Evolutionary conservation across 2,329 filamentous ascomycete genomes (phyloP).

Genomic region (Venturia oleaginea): DNA sequence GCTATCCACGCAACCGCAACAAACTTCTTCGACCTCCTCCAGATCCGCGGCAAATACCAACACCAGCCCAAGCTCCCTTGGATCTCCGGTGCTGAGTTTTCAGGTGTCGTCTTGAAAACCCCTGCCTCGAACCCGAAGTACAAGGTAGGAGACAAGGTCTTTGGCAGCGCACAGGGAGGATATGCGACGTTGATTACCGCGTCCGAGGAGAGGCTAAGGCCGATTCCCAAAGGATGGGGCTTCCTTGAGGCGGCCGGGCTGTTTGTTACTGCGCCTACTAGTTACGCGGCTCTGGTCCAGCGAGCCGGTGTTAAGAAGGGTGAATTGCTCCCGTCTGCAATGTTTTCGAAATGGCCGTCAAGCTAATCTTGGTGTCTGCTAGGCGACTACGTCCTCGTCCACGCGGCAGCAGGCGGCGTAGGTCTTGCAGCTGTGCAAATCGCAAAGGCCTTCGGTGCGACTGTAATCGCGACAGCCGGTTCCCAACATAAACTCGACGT

Average conservation of each 20-base stretch:
- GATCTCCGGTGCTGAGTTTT: conserved; percentile 80
- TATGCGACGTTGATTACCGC: conserved; percentile 71
- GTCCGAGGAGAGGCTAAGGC: conserved; percentile 56
- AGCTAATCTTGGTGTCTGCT: background rate
- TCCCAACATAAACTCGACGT: conserved; percentile 71
- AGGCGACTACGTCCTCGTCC: conserved; percentile 81
- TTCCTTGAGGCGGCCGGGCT: conserved; percentile 79
- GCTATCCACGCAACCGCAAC: conserved; percentile 77
- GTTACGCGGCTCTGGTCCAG: conserved; percentile 72
- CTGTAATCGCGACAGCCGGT: conserved; percentile 85
- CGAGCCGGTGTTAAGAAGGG: conserved; percentile 62
- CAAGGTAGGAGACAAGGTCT: conserved; percentile 72
- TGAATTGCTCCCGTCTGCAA: conserved; percentile 15
- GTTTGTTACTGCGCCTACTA: conserved; percentile 87
- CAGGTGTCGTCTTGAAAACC: conserved; percentile 62
- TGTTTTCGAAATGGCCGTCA: background rate
- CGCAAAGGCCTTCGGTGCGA: conserved; percentile 84
- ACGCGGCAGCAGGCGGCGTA: conserved; percentile 87
- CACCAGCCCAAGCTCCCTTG: conserved; percentile 82
- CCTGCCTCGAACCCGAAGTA: conserved; percentile 41
- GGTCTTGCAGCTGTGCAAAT: conserved; percentile 88
- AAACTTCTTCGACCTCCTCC: conserved; percentile 96
- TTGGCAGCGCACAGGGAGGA: conserved; percentile 77
- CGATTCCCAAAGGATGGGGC: conserved; percentile 72
- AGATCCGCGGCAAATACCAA: conserved; percentile 94